These are phyloP conservation scores for Colletotrichum salicis DNA, from an alignment of 2,329 filamentous ascomycete species.

Conservation along the genomic window DNA sequence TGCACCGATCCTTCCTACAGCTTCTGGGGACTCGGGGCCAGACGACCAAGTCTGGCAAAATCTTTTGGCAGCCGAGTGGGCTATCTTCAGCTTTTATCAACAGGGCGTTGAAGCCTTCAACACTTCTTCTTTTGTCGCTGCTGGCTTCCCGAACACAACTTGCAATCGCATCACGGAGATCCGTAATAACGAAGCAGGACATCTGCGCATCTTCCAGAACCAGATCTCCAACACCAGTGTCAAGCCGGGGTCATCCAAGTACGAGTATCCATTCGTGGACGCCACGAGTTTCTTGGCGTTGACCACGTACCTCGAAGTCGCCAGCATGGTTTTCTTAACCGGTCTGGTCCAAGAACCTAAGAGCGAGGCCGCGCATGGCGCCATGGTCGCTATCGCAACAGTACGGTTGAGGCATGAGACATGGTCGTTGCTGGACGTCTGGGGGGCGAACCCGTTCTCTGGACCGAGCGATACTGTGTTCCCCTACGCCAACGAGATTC, in stretches of 20 bases:
- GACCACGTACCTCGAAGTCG: constrained; percentile 48
- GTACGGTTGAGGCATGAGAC: constrained; percentile 52
- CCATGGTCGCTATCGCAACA: constrained; percentile 49
- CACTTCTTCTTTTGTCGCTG: background rate
- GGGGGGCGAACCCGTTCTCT: background rate
- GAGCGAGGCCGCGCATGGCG: constrained; percentile 45
- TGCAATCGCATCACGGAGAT: constrained; percentile 39
- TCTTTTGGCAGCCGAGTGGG: constrained; percentile 55
- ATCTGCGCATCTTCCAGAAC: constrained; percentile 56
- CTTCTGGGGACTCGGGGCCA: constrained; percentile 39
- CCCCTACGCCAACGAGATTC: background rate
- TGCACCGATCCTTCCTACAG: background rate
- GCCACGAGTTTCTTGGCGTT: constrained; percentile 36
- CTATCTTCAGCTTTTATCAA: constrained; percentile 55
- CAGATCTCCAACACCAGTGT: constrained; percentile 52
- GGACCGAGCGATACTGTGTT: background rate
- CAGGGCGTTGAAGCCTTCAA: background rate
- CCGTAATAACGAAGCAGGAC: constrained; percentile 57
- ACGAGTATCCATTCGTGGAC: background rate
- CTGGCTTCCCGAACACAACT: background rate
- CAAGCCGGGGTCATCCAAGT: constrained; percentile 44
- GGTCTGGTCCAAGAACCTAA: constrained; percentile 49
- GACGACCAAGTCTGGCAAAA: constrained; percentile 58
- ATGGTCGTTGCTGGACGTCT: constrained; percentile 51
- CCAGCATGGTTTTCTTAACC: constrained; percentile 52